These are phyloP conservation scores for Rhynchospora breviuscula DNA, from an alignment of 176 grass and related monocot species.

Conservation along the genomic window DNA sequence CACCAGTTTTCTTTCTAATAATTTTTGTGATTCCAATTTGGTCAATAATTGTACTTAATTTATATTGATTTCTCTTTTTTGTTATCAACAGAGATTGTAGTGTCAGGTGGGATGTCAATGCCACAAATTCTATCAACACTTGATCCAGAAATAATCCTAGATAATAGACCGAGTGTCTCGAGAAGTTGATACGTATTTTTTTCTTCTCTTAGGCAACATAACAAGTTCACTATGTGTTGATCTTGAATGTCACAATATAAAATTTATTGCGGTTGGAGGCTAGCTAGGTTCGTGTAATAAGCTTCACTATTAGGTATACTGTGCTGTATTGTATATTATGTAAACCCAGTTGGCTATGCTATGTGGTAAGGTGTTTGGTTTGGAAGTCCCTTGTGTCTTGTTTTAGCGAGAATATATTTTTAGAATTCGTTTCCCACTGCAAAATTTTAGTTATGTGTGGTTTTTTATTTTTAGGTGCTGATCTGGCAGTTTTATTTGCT, in stretches of 20 bases:
- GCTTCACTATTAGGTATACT: constrained; percentile 4
- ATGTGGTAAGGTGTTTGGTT: constrained; percentile 2
- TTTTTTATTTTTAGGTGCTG: neutral
- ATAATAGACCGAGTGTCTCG: constrained; percentile 39
- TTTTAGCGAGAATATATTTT: neutral
- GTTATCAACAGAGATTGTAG: constrained; percentile 68
- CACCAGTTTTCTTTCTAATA: neutral
- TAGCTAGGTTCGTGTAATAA: constrained; percentile 13
- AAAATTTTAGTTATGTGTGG: neutral
- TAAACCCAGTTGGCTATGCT: constrained; percentile 18
- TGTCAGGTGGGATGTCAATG: constrained; percentile 98
- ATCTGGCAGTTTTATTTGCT: constrained; percentile 9
- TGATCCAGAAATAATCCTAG: constrained; percentile 52
- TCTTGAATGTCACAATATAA: constrained; percentile 5
- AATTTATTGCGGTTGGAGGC: neutral
- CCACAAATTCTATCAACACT: constrained; percentile 77
- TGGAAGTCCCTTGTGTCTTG: neutral
- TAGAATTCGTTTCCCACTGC: constrained; percentile 4
- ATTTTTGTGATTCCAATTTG: neutral
- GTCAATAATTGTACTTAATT: neutral
- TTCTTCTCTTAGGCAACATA: constrained; percentile 4
- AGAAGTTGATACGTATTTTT: constrained; percentile 44
- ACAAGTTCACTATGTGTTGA: neutral
- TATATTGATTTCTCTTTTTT: neutral
- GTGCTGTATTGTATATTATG: constrained; percentile 24